Base-by-base conservation (phyloP, 2,329 filamentous ascomycete genomes). In the Laburnicola sp. region DNA sequence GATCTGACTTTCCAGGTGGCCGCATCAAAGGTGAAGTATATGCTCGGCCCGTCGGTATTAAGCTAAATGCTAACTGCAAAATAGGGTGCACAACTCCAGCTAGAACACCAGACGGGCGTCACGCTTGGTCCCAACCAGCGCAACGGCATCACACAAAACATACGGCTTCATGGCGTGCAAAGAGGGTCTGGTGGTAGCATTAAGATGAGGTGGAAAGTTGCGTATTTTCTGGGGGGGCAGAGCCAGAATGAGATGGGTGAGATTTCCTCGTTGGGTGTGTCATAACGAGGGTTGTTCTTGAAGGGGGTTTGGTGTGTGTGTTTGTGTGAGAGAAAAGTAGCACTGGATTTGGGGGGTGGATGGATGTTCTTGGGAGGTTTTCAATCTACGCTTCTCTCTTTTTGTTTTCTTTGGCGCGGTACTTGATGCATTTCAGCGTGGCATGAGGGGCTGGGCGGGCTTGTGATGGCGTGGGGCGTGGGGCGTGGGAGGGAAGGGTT, bases 1-100 rank as follows among this genome's bases (percentile, higher is more conserved):
- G 88, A 95, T 57, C 77, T 99, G 27, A 91, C 93, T 51, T 96
- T 97, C 66, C 90, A 96, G 72, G 81, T 96, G 34, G 94, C 94
- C 2, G 93, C 97, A 27, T 94, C 93, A 53, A 97, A 93, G 83
- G 92, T 95, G 59, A 51, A 57, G 27, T 7, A 4, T 26, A 10
- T 7, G 4, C 30, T 4, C 63, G 32, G 50, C 55, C 51, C 54
- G 52, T 11, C 44, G 28, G 28, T 8, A 22, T n/a, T 28, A 22
- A 34, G n/a, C 1, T 25, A 22, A 39, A 5, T 10, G 25, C 56
- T 65, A 51, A 66, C 50, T 32, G 21, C 23, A 22, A 9, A 32
- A 5, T 62, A 95, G 91, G 87, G 87, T 54, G 94, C 87, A 69
- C 86, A 88, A 54, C 80, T 97, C 22, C 83, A 89, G 65, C 83